Evolutionary conservation across 2,329 filamentous ascomycete species (phyloP).

Genomic region (Fusarium papillatum): DNA sequence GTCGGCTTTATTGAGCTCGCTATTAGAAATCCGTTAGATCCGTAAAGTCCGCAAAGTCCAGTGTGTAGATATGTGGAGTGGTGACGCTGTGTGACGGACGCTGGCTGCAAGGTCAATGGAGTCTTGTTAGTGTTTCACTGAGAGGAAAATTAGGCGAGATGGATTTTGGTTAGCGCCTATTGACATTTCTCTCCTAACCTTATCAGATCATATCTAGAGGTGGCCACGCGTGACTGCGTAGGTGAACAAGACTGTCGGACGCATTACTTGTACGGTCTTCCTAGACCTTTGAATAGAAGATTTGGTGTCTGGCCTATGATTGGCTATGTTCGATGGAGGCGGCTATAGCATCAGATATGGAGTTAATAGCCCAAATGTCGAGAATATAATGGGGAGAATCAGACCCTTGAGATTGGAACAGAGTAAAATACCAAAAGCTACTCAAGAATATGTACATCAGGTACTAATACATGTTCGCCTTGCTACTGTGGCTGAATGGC

Average conservation of each 20-base stretch:
- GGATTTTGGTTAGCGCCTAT: not conserved
- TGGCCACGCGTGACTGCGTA: not conserved
- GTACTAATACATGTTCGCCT: not conserved
- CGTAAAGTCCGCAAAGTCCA: conserved; percentile 2
- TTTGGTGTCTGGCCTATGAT: not conserved
- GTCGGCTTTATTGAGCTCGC: not conserved
- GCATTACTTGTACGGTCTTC: not conserved
- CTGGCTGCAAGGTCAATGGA: not conserved
- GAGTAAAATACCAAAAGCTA: not conserved
- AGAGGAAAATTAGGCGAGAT: not conserved
- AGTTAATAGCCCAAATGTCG: not conserved
- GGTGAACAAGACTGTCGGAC: not conserved
- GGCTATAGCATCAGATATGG: not conserved
- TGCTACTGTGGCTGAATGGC: not conserved
- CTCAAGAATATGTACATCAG: not conserved
- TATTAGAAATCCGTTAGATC: not conserved
- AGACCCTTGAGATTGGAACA: not conserved
- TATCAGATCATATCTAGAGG: not conserved
- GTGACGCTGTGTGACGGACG: not conserved
- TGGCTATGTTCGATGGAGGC: not conserved
- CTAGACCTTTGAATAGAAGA: not conserved
- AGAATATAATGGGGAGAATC: not conserved
- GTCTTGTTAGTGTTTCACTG: not conserved
- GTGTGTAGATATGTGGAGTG: not conserved
- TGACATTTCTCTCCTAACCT: not conserved